Evolutionary conservation across 305 asterid species (phyloP), one percentile per base, ranked within the genome.

Genomic region (Fraxinus floribunda): DNA sequence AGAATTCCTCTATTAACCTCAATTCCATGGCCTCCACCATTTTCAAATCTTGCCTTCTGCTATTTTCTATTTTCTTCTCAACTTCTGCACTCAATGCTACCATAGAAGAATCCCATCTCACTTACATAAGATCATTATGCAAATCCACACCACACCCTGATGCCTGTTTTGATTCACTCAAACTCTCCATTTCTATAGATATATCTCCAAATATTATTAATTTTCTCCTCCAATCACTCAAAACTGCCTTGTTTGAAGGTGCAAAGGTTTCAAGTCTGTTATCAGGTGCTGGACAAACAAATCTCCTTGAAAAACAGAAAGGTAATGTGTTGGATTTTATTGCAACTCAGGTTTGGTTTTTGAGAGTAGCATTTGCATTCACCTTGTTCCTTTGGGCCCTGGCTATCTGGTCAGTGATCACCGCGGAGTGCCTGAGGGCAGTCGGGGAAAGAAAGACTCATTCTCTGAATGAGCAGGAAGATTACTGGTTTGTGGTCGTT

Each of bases 81-180:
- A 18, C 87, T 73, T 26, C 49, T 3, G n/a, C 90, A 24, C 75
- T 84, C 66, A 36, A 39, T 24, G 78, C 68, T 20, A 77, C 83
- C 38, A 35, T 75, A 15, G 35, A 70, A 35, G 64, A 79, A 32
- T 3, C 85, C 79, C 78, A 78, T 62, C 85, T 86, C 20, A 82
- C 94, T 71, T 44, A 81, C 55, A 8, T 89, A 3, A 84, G 35
- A 82, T 13, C 87, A 0, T 41, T 89, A 76, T 96, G 99, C 91
- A 83, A 86, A 18, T 88, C 95, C 86, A 89, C 92, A 1, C 98
- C 98, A 9, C 83, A 89, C 71, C 97, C 98, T 0, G 80, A 90
- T 7, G 81, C 91, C 13, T 96, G 99, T 81, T 84, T 91, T 49
- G 78, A 86, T 16, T 84, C 98, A 26, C 78, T 88, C 5, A 91